Evolutionary conservation across 352 stramenopile species (phyloP).

Genomic region (Phytophthora idaei): DNA sequence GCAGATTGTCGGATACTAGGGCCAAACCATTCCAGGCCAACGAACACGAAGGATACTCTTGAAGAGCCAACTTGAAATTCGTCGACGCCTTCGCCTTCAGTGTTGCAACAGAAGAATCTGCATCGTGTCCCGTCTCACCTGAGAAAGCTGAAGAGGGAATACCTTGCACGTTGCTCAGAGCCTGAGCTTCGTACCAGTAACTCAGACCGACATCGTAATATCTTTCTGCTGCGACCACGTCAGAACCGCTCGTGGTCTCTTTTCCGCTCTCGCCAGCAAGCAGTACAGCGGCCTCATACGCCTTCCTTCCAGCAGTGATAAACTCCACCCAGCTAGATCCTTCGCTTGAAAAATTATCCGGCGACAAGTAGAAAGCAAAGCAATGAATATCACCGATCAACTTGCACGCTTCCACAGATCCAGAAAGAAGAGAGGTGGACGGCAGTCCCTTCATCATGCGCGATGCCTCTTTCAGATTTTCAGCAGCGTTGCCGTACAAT

Average conservation of each 20-base stretch:
- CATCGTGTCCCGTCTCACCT: not conserved
- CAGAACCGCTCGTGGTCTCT: conserved; percentile 4
- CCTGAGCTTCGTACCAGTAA: conserved; percentile 82
- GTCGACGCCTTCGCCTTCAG: conserved; percentile 42
- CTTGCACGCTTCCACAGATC: conserved; percentile 58
- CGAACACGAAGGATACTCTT: conserved; percentile 48
- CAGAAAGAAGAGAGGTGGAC: conserved; percentile 29
- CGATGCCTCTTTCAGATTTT: conserved; percentile 70
- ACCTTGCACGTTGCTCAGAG: conserved; percentile 40
- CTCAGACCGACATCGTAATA: conserved; percentile 75
- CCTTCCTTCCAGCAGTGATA: conserved; percentile 53
- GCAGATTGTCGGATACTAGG: conserved; percentile 55
- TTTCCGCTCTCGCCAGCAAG: conserved; percentile 25
- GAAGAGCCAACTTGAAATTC: conserved; percentile 58
- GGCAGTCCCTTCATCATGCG: conserved; percentile 47
- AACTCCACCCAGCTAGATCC: conserved; percentile 66
- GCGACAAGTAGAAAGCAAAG: conserved; percentile 85
- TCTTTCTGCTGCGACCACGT: conserved; percentile 39
- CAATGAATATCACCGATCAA: conserved; percentile 82
- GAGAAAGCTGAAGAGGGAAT: conserved; percentile 54
- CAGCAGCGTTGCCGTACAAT: conserved; percentile 68
- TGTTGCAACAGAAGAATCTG: conserved; percentile 21
- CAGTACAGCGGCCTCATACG: conserved; percentile 53
- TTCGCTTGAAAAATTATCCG: conserved; percentile 54
- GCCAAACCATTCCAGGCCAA: conserved; percentile 84